Conservation (phyloP, 164 flowering plant genomes). For the Aristolochia fimbriata region DNA sequence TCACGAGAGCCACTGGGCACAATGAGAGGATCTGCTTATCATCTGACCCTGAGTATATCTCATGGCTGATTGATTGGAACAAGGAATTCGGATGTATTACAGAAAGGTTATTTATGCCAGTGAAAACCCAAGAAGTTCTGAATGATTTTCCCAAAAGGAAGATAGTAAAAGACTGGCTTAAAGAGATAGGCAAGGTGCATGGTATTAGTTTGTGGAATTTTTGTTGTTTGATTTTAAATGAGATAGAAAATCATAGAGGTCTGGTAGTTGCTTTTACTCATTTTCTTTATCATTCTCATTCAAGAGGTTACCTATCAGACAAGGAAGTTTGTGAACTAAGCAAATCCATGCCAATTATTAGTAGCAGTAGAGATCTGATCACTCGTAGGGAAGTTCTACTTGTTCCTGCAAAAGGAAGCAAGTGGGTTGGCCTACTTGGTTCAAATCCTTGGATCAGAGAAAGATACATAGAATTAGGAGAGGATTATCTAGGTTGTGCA, state of each 20-base stretch:
- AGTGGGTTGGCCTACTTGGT: slow-evolving; percentile 40
- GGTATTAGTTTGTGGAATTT: not conserved
- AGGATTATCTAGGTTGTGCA: slow-evolving; percentile 31
- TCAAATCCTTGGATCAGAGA: slow-evolving; percentile 47
- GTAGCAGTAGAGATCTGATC: slow-evolving; percentile 28
- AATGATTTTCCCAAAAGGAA: not conserved
- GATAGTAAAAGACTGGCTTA: slow-evolving; percentile 10
- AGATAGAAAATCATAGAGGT: not conserved
- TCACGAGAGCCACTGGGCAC: not conserved
- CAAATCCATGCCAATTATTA: slow-evolving; percentile 31
- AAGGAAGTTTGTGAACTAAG: slow-evolving; percentile 20
- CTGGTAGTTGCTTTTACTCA: slow-evolving; percentile 10
- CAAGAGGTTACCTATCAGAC: slow-evolving; percentile 7
- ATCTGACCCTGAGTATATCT: not conserved
- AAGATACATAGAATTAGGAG: slow-evolving; percentile 38
- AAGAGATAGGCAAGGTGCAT: not conserved
- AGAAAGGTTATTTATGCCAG: slow-evolving; percentile 12
- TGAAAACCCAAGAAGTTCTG: slow-evolving; percentile 2
- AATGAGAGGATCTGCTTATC: not conserved
- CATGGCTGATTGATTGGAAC: slow-evolving; percentile 20
- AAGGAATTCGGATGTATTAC: slow-evolving; percentile 10
- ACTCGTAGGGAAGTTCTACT: slow-evolving; percentile 25
- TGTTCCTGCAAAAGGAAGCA: slow-evolving; percentile 56
- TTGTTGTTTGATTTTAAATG: not conserved
- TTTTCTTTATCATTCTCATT: slow-evolving; percentile 33